These are phyloP conservation scores for Oryza longistaminata DNA, from an alignment of 176 grass and related monocot genomes.

Conservation along the genomic window DNA sequence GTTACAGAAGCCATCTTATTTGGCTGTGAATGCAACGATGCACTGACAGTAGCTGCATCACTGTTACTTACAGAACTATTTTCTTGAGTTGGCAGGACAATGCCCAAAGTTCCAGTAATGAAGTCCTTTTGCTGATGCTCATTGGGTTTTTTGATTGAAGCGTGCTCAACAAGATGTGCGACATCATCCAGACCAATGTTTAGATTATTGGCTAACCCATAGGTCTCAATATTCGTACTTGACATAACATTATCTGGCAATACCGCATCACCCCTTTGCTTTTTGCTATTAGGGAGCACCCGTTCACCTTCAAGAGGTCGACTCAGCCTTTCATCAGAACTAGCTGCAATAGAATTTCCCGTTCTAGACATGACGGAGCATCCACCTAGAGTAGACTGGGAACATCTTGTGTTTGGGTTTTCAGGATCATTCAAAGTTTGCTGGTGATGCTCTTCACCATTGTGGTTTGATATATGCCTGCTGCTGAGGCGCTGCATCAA, in stretches of 20 bases:
- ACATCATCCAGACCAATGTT: not conserved
- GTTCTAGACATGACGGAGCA: slow-evolving; percentile 5
- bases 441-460: not conserved
- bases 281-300: slow-evolving; percentile 22
- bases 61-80: not conserved
- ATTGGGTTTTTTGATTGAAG: not conserved
- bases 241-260: not conserved
- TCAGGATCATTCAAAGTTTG: slow-evolving; percentile 1
- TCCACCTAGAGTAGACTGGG: slow-evolving; percentile 9
- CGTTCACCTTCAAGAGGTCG: not conserved
- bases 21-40: not conserved
- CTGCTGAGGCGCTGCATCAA: not conserved
- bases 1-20: not conserved
- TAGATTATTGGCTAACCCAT: not conserved
- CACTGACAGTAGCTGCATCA: not conserved
- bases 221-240: not conserved
- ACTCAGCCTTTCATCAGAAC: not conserved
- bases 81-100: slow-evolving; percentile 6
- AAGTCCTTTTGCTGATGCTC: slow-evolving; percentile 3
- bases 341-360: not conserved
- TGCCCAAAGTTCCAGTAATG: not conserved
- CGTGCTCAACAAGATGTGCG: not conserved
- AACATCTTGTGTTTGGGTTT: not conserved
- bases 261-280: not conserved
- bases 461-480: not conserved